Percentiles rank a stretch among this genome's conserved stretches.
Evolutionary conservation across 75 land plant species (phyloP).

Genomic region (Pseudotsuga menziesii): DNA sequence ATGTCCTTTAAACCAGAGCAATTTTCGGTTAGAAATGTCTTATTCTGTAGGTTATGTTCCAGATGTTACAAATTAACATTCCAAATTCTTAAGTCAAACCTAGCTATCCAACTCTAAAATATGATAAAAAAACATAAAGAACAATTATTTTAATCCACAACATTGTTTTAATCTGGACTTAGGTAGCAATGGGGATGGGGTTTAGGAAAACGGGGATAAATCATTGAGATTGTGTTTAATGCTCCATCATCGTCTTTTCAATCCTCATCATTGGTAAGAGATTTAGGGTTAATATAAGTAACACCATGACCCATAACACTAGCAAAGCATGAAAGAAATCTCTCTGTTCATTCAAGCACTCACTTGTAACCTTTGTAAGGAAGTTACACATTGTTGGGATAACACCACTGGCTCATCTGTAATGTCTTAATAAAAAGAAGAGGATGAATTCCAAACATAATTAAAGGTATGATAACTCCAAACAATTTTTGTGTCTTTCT

Average conservation of each 20-base stretch:
- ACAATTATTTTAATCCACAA: too few relatives aligned
- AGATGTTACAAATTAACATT: too few relatives aligned
- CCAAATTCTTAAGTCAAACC: too few relatives aligned
- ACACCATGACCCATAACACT: not conserved
- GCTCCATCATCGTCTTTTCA: slow-evolving; percentile 99
- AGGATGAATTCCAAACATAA: slow-evolving; percentile 78
- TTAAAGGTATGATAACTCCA: slow-evolving; percentile 71
- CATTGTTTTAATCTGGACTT: too few relatives aligned
- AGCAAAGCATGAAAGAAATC: not conserved
- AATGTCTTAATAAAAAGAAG: slow-evolving; percentile 65
- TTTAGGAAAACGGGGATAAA: slow-evolving; percentile 81
- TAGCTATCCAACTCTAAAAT: too few relatives aligned
- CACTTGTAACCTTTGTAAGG: slow-evolving; percentile 97
- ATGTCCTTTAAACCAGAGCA: too few relatives aligned
- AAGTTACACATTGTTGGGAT: slow-evolving; percentile 45
- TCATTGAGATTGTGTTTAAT: slow-evolving; percentile 89
- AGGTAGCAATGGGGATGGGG: slow-evolving; percentile 55
- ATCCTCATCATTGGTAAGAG: slow-evolving; percentile 76
- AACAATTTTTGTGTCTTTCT: slow-evolving; percentile 67
- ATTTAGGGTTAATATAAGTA: not conserved
- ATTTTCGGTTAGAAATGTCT: too few relatives aligned
- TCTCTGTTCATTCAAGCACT: not conserved
- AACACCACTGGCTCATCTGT: slow-evolving; percentile 82
- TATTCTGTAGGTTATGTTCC: too few relatives aligned
- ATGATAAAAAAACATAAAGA: too few relatives aligned